Conservation (phyloP, 2,329 filamentous ascomycete species). For the Talaromyces sp. region DNA sequence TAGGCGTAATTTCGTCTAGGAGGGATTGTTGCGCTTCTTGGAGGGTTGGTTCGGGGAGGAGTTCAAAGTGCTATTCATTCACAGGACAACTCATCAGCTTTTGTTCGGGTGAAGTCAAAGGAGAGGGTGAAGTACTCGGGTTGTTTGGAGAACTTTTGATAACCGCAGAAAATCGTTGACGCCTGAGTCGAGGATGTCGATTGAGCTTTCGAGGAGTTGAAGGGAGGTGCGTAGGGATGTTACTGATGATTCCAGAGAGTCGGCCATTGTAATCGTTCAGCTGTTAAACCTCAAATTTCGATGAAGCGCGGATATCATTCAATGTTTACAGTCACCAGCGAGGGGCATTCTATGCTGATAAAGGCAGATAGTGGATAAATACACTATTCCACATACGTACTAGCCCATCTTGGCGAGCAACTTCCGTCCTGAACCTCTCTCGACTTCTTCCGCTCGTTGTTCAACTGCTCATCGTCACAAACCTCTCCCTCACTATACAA, state of each 20-base stretch:
- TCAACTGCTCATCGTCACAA: constrained; percentile 29
- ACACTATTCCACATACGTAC: not conserved
- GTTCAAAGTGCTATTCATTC: constrained; percentile 71
- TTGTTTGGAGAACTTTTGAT: constrained; percentile 58
- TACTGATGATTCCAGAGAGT: constrained; percentile 56
- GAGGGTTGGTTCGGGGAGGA: constrained; percentile 79
- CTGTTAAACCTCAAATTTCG: constrained; percentile 5
- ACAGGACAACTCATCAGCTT: not conserved
- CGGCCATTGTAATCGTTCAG: constrained; percentile 31
- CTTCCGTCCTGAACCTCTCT: constrained; percentile 35
- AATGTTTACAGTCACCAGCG: constrained; percentile 2
- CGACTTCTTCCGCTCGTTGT: constrained; percentile 27
- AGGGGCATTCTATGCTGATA: not conserved
- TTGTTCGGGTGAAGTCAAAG: not conserved
- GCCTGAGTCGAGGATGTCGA: constrained; percentile 57
- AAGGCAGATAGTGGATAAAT: not conserved
- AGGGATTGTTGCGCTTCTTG: constrained; percentile 76
- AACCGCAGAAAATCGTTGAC: constrained; percentile 61
- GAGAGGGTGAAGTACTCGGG: constrained; percentile 45
- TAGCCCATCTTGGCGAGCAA: constrained; percentile 17
- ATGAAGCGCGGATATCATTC: not conserved
- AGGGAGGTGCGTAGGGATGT: constrained; percentile 57
- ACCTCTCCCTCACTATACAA: constrained; percentile 15
- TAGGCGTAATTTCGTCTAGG: constrained; percentile 83
- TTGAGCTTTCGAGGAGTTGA: constrained; percentile 57